Base-by-base conservation (phyloP, 805 yeast species). In the Wickerhamomyces hampshirensis region DNA sequence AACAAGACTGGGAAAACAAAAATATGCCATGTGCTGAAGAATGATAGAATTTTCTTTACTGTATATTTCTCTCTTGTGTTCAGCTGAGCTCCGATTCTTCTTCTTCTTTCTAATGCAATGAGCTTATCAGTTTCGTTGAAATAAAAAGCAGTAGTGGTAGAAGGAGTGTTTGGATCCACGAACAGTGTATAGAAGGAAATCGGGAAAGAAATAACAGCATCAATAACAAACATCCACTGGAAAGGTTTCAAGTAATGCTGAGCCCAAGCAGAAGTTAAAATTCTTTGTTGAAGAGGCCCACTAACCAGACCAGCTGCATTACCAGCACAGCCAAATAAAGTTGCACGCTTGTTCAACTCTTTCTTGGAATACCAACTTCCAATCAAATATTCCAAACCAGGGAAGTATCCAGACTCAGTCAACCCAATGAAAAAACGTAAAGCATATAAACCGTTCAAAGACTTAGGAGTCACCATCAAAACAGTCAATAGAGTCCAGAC, bases 21-120 rank as follows among this genome's bases (percentile, higher is more conserved):
- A 16, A 66, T 55, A 50, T 71, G 76, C 77, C 77, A 71, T 1
- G 75, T 67, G 38, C 44, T 59, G 55, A 69, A 69, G 44, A 64
- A 66, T 1, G 62, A 35, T 36, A 62, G 67, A 40, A 70, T 58
- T 40, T 64, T 66, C 6, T 36, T 31, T 59, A 58, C 52, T 2
- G 73, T 63, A 46, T 68, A 69, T 23, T 56, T 62, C 26, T 59
- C 61, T 48, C 66, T 52, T 5, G 63, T 59, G 36, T 67, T 68
- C 43, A 68, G 56, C 42, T 60, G 69, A 12, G 71, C 69, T 15
- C 67, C 66, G 35, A 56, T 53, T 31, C 63, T 37, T 46, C 65
- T 55, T 45, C 71, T 51, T 53, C 79, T 60, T 44, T 69, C 75
- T 38, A 69, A 53, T 0, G 74, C 77, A 27, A 72, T 65, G 19